Base-by-base conservation (phyloP, 306 rosid genomes). In the Cotoneaster glaucophyllus region DNA sequence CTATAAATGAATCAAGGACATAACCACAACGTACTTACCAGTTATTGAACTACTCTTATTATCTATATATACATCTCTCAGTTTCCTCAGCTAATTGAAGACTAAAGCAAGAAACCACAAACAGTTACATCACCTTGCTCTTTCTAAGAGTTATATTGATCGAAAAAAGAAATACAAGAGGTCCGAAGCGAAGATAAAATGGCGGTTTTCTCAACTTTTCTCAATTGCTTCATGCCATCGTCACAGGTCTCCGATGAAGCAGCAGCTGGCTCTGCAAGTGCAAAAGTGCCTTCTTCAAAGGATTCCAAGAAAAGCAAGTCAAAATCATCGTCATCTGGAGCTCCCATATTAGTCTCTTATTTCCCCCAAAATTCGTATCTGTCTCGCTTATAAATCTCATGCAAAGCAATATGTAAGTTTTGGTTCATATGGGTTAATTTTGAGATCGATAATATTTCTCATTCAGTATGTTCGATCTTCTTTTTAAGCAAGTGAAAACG, bases 261-360 rank as follows among this genome's bases (percentile, higher is more conserved):
- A n/a, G 26, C 1, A n/a, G 12, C 12, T 8, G 26, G 13, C 24
- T 56, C 62, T 56, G 62, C 44, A 39, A 39, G 8, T 45, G 28
- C 11, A 52, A 58, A 11, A 24, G 18, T 58, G 31, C 29, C 29
- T 12, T 58, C 29, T 24, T 45, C 59, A 26, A 48, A 18, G 41
- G 53, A 18, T 15, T 44, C 59, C 59, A n/a, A 56, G 62, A 56
- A 69, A 45, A 48, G 28, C 59, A 25, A 56, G 26, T 69, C 73
- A 6, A 67, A 57, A 26, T 17, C 71, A 1, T 39, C 67, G 5
- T 68, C 67, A 21, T 69, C 64, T 1, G 56, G n/a, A 78, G 81
- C 81, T 78, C 81, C 77, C 4, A 17, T 78, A 41, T 39, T 77
- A 24, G 69, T 77, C 4, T 37, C 75, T 37, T 5, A 50, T 37